These are phyloP conservation scores for Gossypium longicalyx DNA, from an alignment of 345 rosid genomes.

Conservation along the genomic window DNA sequence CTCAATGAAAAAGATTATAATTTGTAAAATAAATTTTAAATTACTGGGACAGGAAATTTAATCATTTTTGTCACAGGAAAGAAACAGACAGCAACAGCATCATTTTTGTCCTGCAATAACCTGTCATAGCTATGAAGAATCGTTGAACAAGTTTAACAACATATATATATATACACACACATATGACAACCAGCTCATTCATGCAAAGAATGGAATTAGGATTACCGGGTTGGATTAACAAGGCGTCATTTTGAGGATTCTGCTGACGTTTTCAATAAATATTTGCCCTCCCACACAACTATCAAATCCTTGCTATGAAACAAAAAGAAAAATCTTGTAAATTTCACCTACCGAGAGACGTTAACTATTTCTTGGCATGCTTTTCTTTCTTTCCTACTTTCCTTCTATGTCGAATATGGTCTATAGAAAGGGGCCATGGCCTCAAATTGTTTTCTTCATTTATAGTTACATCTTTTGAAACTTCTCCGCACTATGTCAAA, in stretches of 20 bases:
- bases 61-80: constrained; percentile 24
- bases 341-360: constrained; percentile 30
- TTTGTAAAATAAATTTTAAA: too few relatives aligned
- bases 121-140: not conserved
- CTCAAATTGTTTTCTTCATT: not conserved
- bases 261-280: not conserved
- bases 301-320: not conserved
- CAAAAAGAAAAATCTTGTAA: not conserved
- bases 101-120: constrained; percentile 18
- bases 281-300: not conserved
- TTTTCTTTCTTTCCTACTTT: constrained; percentile 17
- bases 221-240: not conserved
- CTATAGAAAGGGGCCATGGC: not conserved
- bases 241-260: not conserved
- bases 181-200: not conserved
- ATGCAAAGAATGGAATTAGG: constrained; percentile 1
- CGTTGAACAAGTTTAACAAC: not conserved
- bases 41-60: too few relatives aligned
- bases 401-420: not conserved
- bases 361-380: constrained; percentile 40
- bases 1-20: too few relatives aligned
- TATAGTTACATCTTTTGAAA: not conserved
- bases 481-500: constrained; percentile 28
- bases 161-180: not conserved
- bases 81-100: constrained; percentile 22